Evolutionary conservation across 371 early-diverging fungal genomes (phyloP).

Genomic region (Actinomucor elegans): DNA sequence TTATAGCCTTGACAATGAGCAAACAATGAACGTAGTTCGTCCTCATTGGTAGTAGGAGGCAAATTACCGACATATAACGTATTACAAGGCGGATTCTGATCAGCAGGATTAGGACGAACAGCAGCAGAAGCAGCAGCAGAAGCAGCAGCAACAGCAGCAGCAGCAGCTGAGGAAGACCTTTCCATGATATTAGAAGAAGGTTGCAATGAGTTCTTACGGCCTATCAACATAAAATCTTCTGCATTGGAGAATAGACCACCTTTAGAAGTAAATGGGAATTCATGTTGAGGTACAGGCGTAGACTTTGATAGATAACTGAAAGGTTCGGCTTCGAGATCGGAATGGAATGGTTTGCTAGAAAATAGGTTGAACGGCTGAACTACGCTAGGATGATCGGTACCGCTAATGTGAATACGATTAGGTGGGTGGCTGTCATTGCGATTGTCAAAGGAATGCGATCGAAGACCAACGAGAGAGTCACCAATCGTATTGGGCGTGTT

Average conservation of each 20-base stretch:
- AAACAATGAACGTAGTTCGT: constrained; percentile 85
- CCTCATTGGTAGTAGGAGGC: constrained; percentile 81
- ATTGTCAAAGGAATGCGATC: constrained; percentile 38
- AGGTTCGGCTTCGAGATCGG: constrained; percentile 12
- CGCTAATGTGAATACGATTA: neutral
- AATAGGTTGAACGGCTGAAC: constrained; percentile 7
- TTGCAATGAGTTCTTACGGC: constrained; percentile 10
- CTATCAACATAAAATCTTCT: neutral
- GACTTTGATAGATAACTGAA: constrained; percentile 22
- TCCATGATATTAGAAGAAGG: neutral
- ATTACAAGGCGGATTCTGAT: constrained; percentile 96
- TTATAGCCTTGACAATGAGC: constrained; percentile 78
- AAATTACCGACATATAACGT: constrained; percentile 95
- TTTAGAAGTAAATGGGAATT: neutral
- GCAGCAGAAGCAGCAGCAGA: constrained; percentile 10
- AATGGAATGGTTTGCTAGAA: constrained; percentile 7
- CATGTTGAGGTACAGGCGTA: constrained; percentile 13
- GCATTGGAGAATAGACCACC: neutral
- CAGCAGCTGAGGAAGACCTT: neutral
- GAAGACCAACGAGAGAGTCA: constrained; percentile 30
- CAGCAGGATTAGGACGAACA: constrained; percentile 24
- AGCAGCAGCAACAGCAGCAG: constrained; percentile 9
- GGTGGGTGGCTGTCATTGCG: constrained; percentile 6
- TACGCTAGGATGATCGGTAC: no score
- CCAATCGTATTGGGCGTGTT: constrained; percentile 17